Base-by-base conservation (phyloP, 2,329 filamentous ascomycete species). In the Ophiocordyceps polyrhachis-furcata region DNA sequence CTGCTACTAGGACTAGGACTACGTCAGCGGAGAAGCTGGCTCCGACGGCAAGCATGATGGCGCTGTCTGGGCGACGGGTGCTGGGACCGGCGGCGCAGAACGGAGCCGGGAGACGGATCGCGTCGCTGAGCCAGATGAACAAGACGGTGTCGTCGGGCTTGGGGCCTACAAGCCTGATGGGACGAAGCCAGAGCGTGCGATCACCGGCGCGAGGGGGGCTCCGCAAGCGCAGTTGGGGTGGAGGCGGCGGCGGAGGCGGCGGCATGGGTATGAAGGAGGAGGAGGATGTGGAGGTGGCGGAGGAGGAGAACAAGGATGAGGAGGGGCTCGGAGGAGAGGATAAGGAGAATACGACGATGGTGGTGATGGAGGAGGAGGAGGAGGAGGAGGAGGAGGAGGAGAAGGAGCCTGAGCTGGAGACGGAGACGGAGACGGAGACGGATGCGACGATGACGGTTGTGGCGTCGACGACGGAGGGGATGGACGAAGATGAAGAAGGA, bases 101-200 rank as follows among this genome's bases (percentile, higher is more conserved):
- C 17, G 66, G 74, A 55, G 69, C 79, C 57, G 72, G 78, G 57
- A 74, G 89, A 38, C 79, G 91, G 43, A 95, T 96, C 55, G 74
- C 93, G 47, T 94, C 86, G 43, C 74, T 96, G 32, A 93, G 82
- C 58, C 85, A 95, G 62, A 93, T 96, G 53, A 84, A 77, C 45
- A 79, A 81, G 58, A 68, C 75, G 31, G 68, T 77, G 6, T 65
- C 63, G 6, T 65, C 63, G 8, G 71, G 74, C 19, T 76, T 74
- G 42, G 69, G 25, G 25, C 25, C 25, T 11, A 7, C 7, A 7
- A 28, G 25, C 9, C 25, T 28, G 25, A 28, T 93, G 51, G 81
- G 81, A 64, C 73, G 83, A 48, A 88, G 81, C 58, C 81, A 88
- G 58, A 87, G 82, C 47, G 81, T 86, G 51, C 79, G 83, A 53